Base-by-base conservation (phyloP, 2,329 filamentous ascomycete species). In the Fusarium brevicatenulatum region DNA sequence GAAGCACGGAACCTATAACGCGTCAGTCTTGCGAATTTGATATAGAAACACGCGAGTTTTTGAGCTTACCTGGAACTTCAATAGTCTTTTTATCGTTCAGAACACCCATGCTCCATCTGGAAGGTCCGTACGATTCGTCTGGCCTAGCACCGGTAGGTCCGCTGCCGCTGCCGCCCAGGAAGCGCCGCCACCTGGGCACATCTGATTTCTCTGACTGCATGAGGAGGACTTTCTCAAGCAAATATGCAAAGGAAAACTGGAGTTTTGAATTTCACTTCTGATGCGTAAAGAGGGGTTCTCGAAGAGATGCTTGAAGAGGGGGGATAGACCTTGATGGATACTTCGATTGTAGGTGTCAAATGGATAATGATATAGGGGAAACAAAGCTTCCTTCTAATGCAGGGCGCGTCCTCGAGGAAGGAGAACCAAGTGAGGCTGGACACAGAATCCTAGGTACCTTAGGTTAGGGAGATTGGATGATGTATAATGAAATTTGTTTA, bases 31-130 rank as follows among this genome's bases (percentile, higher is more conserved):
- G 23, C 42, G 30, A 36, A 6, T 19, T 30, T 8, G 25, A 13
- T 32, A 11, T 42, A n/a, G 15, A 32, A n/a, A 32, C 52, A 16
- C 13, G 16, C 13, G 19, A 18, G 21, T 28, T 53, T 21, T 28
- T 34, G 8, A 25, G 28, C 88, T 71, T 84, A 95, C 93, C 94
- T 74, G 95, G 95, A 18, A 97, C 95, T 82, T 97, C 93, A 71
- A 96, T 92, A 0, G 95, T 97, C 64, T 91, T 81, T 53, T 85
- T 89, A 76, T 96, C 94, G 78, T 94, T 95, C 71, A 97, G 81
- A 32, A 98, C 93, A n/a, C 95, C 95, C 84, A 97, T 85, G 54
- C 84, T 88, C 89, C 88, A 91, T 81, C 79, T 86, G 11, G 84
- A 78, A 32, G 74, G 77, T 12, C 68, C 70, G 21, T 64, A 59